Conservation (phyloP, 1,284 basidiomycete genomes). For the Gomphus bonarii region DNA sequence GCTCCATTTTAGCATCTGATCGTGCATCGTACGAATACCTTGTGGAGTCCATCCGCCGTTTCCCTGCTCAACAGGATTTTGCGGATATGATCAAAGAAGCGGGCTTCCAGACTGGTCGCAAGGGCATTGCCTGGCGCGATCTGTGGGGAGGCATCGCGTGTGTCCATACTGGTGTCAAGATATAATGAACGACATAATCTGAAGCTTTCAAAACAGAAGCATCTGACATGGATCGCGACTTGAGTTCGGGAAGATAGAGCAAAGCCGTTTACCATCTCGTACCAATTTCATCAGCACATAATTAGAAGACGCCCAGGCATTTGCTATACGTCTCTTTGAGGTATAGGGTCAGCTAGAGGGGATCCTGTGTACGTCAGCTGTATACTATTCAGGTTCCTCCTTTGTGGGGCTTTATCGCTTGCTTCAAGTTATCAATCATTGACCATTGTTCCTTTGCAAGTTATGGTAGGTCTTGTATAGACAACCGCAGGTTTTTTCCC, state of each 20-base stretch:
- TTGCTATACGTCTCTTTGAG: no score
- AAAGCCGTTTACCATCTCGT: neutral
- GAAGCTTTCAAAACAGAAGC: neutral
- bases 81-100: conserved; percentile 83
- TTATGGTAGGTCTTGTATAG: no score
- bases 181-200: conserved; percentile 25
- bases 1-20: conserved; percentile 93
- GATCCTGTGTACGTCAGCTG: no score
- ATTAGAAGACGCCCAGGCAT: no score
- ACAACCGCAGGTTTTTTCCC: no score
- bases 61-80: conserved; percentile 87
- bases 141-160: conserved; percentile 81
- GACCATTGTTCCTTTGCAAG: no score
- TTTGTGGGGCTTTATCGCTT: no score
- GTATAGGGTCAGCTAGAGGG: no score
- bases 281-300: neutral
- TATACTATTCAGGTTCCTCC: no score
- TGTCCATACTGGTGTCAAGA: conserved; percentile 79
- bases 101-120: conserved; percentile 70
- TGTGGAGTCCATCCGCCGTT: conserved; percentile 93
- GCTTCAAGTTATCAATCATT: no score
- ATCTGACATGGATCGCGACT: neutral
- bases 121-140: conserved; percentile 79
- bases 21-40: conserved; percentile 95
- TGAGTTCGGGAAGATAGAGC: neutral